These are phyloP conservation scores for Boletus reticulatus DNA, from an alignment of 768 basidiomycete genomes.

Conservation along the genomic window DNA sequence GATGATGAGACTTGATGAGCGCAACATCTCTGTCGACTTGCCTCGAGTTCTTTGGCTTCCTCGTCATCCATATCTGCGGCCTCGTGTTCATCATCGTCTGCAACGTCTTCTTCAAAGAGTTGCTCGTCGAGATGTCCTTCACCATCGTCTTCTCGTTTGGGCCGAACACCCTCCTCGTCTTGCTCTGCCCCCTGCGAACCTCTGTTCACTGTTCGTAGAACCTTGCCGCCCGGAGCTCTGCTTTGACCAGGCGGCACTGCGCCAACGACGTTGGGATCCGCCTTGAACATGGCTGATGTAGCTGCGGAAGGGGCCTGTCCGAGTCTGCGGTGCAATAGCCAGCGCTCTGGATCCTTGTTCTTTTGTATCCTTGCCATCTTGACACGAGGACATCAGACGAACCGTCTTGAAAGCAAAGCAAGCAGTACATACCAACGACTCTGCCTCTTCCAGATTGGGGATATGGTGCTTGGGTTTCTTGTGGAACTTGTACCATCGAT, in stretches of 20 bases:
- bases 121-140: conserved; percentile 85
- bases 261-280: conserved; percentile 48
- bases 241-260: conserved; percentile 51
- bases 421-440: conserved; percentile 52
- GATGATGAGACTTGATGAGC: not conserved
- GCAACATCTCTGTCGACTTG: conserved; percentile 27
- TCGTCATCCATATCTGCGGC: conserved; percentile 75
- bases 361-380: conserved; percentile 50
- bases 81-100: conserved; percentile 84
- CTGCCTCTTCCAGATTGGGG: conserved; percentile 65
- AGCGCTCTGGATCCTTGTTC: conserved; percentile 73
- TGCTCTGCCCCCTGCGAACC: conserved; percentile 61
- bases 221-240: conserved; percentile 66
- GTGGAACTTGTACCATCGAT: conserved; percentile 92
- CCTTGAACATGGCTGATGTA: conserved; percentile 68
- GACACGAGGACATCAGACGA: not conserved
- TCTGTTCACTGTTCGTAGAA: conserved; percentile 66
- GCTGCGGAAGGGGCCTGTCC: conserved; percentile 60
- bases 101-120: conserved; percentile 79
- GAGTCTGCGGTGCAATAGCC: conserved; percentile 60
- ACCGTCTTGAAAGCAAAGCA: not conserved
- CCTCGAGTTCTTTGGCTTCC: conserved; percentile 82
- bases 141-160: conserved; percentile 60
- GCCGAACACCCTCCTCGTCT: conserved; percentile 61
- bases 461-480: conserved; percentile 77